Evolutionary conservation across 306 rosid genomes (phyloP), one percentile per base, ranked within the genome.

Genomic region (Fragaria iinumae): DNA sequence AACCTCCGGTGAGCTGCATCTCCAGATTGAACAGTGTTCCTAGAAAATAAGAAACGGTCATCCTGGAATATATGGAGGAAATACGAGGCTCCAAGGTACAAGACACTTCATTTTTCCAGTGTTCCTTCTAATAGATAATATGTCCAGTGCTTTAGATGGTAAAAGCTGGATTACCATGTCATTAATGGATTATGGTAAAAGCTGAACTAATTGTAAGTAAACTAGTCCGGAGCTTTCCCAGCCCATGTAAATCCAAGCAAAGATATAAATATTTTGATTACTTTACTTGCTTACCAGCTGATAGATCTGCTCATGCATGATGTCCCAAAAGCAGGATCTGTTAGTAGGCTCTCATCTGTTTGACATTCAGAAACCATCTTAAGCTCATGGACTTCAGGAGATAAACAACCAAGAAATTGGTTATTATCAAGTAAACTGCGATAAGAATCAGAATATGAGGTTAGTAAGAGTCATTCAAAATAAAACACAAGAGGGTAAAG

Each of bases 371-470:
- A 84, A 67, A 75, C 69, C 67, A 74, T 64, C 68, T 75, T 77
- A 47, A 82, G 82, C 49, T 86, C 78, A 52, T 84, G 53, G 64
- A 74, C 76, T 55, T 88, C 88, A 14, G 89, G 81, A 67, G 89
- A 67, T 20, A 82, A 55, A 82, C 45, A 72, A 41, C 57, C 56
- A 13, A 89, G 88, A 83, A 86, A 60, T 52, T 83, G 78, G 73
- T 91, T 91, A 69, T 88, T 84, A 81, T 89, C 97, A 66, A 91
- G 86, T 79, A 91, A 86, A 73, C 97, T 91, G 83, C 80, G 55
- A 66, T 8, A 78, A 53, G 70, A 76, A 60, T 76, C 67, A 49
- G 6, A 76, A 17, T 36, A 29, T 49, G 60, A 38, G 53, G 48
- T 64, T 38, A 53, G 67, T 71, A 52, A 69, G 80, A 18, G 10